These are phyloP conservation scores for Metschnikowia matae DNA, from an alignment of 805 yeast genomes.

Conservation along the genomic window DNA sequence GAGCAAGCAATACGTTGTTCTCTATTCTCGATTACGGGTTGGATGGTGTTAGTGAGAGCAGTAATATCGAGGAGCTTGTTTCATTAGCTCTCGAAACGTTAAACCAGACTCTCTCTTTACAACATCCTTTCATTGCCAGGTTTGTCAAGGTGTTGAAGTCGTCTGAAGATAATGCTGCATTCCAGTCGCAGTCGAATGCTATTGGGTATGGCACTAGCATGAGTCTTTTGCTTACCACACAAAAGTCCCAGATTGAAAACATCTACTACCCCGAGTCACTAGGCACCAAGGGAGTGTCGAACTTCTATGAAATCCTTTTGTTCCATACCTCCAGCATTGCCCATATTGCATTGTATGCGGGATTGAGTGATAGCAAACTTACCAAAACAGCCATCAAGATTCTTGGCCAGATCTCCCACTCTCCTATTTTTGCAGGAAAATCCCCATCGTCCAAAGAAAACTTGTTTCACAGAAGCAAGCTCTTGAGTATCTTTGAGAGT, in stretches of 20 bases:
- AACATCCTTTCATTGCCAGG: slow-evolving; percentile 56
- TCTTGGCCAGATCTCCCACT: slow-evolving; percentile 46
- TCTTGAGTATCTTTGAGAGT: slow-evolving; percentile 67
- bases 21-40: slow-evolving; percentile 51
- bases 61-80: slow-evolving; percentile 33
- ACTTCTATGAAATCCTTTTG: slow-evolving; percentile 69
- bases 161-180: slow-evolving; percentile 2
- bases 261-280: slow-evolving; percentile 39
- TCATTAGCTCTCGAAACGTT: slow-evolving; percentile 43
- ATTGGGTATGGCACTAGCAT: slow-evolving; percentile 26
- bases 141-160: slow-evolving; percentile 47
- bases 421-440: slow-evolving; percentile 41
- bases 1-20: slow-evolving; percentile 54
- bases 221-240: slow-evolving; percentile 24
- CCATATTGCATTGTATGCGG: slow-evolving; percentile 70
- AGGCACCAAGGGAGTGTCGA: slow-evolving; percentile 57
- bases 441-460: slow-evolving; percentile 18
- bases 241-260: slow-evolving; percentile 24
- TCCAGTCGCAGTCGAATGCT: neutral
- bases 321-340: slow-evolving; percentile 70
- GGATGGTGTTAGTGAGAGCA: slow-evolving; percentile 50
- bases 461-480: slow-evolving; percentile 49
- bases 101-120: slow-evolving; percentile 45
- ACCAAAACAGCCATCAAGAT: slow-evolving; percentile 53
- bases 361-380: slow-evolving; percentile 47